Percentiles rank a stretch among this genome's conserved stretches.
These are phyloP conservation scores for Mortierella antarctica DNA, from an alignment of 192 early-diverging fungal species.

Conservation along the genomic window DNA sequence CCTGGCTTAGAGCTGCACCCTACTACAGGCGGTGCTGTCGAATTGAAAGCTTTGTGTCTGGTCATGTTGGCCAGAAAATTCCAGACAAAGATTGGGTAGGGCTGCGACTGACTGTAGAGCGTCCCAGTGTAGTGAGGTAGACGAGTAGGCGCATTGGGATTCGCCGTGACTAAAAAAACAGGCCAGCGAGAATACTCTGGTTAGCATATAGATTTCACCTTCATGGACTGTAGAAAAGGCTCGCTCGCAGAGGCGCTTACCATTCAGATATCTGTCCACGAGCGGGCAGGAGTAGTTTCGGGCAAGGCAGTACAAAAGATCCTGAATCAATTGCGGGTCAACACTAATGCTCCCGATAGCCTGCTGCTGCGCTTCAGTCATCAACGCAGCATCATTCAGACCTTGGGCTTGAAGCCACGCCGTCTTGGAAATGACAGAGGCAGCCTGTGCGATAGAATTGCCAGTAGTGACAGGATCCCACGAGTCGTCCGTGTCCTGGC, in stretches of 20 bases:
- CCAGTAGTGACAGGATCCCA: constrained; percentile 49
- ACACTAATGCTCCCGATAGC: constrained; percentile 60
- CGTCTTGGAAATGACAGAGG: constrained; percentile 65
- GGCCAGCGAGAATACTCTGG: not conserved
- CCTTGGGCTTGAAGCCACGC: constrained; percentile 66
- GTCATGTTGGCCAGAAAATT: constrained; percentile 59
- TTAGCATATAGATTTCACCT: not conserved
- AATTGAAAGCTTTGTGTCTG: constrained; percentile 15
- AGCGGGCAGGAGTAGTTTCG: constrained; percentile 73
- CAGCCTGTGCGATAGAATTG: constrained; percentile 68
- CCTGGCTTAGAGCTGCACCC: constrained; percentile 32
- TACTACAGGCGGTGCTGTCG: not conserved
- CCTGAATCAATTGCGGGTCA: constrained; percentile 64
- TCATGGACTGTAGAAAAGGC: not conserved
- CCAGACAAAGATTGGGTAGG: constrained; percentile 59
- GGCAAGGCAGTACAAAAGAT: constrained; percentile 71
- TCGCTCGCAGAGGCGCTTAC: constrained; percentile 24
- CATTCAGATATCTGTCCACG: constrained; percentile 57
- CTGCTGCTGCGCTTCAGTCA: constrained; percentile 39
- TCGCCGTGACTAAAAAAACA: constrained; percentile 27
- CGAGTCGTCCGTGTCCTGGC: constrained; percentile 53
- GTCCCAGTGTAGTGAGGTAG: constrained; percentile 62
- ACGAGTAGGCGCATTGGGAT: constrained; percentile 17
- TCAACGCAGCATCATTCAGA: constrained; percentile 22
- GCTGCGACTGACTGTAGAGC: constrained; percentile 43